A percentile compares a stretch with the other conserved stretches of the same genome.
Conservation (phyloP, 2,329 filamentous ascomycete species). For the Cladosporium sp. region DNA sequence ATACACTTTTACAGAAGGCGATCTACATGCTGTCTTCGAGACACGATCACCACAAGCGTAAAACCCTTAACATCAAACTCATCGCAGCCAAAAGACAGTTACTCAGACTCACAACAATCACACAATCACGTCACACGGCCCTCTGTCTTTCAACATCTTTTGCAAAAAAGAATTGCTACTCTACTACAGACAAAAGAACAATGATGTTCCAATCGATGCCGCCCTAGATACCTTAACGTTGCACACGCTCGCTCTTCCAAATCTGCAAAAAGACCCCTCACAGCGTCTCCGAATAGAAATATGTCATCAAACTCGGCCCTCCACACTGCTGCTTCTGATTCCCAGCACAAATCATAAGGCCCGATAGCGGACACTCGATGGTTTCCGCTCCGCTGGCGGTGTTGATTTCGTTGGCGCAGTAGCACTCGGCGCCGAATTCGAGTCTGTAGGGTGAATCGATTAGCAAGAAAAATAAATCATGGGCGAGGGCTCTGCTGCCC, state of each 20-base stretch:
- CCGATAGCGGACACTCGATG: constrained; percentile 24
- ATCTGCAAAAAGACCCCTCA: constrained; percentile 26
- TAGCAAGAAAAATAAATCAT: neutral
- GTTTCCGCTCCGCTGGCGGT: constrained; percentile 22
- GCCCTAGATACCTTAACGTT: neutral
- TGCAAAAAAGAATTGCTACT: neutral
- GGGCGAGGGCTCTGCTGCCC: too few relatives aligned
- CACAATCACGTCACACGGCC: too few relatives aligned
- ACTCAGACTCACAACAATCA: too few relatives aligned
- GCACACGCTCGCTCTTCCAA: neutral
- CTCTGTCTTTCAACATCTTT: neutral
- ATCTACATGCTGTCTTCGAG: too few relatives aligned
- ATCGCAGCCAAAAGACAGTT: too few relatives aligned
- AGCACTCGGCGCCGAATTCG: constrained; percentile 29
- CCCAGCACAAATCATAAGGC: constrained; percentile 32
- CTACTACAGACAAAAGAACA: neutral
- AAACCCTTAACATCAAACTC: too few relatives aligned
- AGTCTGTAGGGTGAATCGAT: constrained; percentile 8
- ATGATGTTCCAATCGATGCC: neutral
- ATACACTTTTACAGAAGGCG: too few relatives aligned
- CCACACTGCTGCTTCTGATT: constrained; percentile 34
- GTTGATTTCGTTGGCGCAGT: constrained; percentile 31
- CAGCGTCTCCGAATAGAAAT: constrained; percentile 33
- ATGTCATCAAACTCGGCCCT: constrained; percentile 31
- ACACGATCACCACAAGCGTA: too few relatives aligned